A percentile compares a stretch with the other conserved stretches of the same genome.
These are phyloP conservation scores for Amyloporia xantha DNA, from an alignment of 768 basidiomycete genomes.

Conservation along the genomic window DNA sequence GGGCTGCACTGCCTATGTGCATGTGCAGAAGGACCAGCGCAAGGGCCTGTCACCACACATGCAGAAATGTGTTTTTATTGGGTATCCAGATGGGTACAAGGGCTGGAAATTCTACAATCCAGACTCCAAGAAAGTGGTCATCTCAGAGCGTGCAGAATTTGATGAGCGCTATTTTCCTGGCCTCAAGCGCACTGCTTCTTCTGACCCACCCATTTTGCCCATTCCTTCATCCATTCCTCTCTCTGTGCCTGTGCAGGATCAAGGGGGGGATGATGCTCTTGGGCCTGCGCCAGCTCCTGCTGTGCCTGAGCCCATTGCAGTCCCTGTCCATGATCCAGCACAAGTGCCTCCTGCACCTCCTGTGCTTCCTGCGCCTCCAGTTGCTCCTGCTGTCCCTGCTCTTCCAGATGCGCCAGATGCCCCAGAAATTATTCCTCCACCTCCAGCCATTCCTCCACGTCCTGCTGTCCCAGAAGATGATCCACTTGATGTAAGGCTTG, in stretches of 20 bases:
- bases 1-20: conserved; percentile 34
- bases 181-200: not conserved
- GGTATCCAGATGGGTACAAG: conserved; percentile 29
- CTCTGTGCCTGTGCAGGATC: conserved; percentile 1
- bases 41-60: conserved; percentile 14
- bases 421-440: not conserved
- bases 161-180: conserved; percentile 8
- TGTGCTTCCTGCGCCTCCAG: not conserved
- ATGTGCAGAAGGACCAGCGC: conserved; percentile 29
- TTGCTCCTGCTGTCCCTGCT: conserved; percentile 1
- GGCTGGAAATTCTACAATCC: conserved; percentile 28
- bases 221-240: conserved; percentile 1
- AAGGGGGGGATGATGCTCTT: conserved; percentile 1
- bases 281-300: not conserved
- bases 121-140: conserved; percentile 2
- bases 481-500: too few relatives aligned
- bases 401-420: not conserved
- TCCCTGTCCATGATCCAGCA: too few relatives aligned
- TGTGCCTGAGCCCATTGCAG: not conserved
- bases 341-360: too few relatives aligned
- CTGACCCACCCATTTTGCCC: not conserved
- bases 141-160: conserved; percentile 9
- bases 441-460: too few relatives aligned
- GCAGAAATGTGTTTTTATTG: conserved; percentile 31
- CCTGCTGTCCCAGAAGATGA: not conserved